phyloP scores from a whole-genome alignment of 179 eudicot genomes.

The Drosera spatulata region DNA sequence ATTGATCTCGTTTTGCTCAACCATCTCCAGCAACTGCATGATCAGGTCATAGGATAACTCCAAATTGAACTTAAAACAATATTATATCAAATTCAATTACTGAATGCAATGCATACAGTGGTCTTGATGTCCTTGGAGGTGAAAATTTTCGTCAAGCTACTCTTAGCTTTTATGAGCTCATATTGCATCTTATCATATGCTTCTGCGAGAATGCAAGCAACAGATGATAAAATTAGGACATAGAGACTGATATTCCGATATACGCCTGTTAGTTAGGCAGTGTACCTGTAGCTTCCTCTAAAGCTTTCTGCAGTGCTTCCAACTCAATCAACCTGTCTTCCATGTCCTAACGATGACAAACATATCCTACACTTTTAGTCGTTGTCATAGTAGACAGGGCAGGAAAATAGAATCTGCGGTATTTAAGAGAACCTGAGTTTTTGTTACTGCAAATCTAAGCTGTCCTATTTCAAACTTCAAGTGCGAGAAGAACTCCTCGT shows the following conservation, averaged over 20 bases:
- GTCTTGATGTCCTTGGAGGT: conserved; percentile 68
- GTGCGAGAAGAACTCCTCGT: conserved; percentile 57
- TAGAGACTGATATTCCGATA: background rate
- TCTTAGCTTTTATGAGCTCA: conserved; percentile 62
- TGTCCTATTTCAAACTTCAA: conserved; percentile 65
- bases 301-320: conserved; percentile 76
- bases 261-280: background rate
- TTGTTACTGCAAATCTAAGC: conserved; percentile 71
- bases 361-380: background rate
- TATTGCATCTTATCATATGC: conserved; percentile 85
- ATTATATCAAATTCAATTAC: background rate
- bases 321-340: conserved; percentile 81
- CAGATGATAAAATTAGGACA: conserved; percentile 1
- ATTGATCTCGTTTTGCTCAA: conserved; percentile 70
- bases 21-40: conserved; percentile 84
- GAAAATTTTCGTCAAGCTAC: conserved; percentile 56
- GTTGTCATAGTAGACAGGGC: too few relatives aligned
- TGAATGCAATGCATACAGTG: conserved; percentile 40
- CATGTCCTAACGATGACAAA: conserved; percentile 43
- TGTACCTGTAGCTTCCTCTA: conserved; percentile 64
- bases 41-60: background rate
- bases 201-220: conserved; percentile 32
- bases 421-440: conserved; percentile 54
- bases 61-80: background rate
- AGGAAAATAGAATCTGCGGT: too few relatives aligned